Percentiles rank a stretch among this genome's conserved stretches.
Conservation (phyloP, 495 filamentous ascomycete species). For the Penicillium turbatum region DNA sequence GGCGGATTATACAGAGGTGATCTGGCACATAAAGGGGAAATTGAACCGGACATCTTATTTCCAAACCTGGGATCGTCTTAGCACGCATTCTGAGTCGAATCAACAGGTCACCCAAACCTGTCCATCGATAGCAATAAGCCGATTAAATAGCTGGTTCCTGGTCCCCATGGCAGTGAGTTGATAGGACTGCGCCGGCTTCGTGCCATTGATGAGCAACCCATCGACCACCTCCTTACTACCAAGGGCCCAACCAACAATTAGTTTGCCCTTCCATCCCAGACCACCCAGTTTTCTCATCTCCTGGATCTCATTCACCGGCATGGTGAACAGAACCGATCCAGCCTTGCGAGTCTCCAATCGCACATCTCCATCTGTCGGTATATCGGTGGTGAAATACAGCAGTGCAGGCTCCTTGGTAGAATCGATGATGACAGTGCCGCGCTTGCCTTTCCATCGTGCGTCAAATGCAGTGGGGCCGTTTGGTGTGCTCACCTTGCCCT, state of each 20-base stretch:
- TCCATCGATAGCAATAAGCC: constrained; percentile 71
- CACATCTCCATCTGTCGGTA: constrained; percentile 15
- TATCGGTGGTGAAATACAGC: constrained; percentile 47
- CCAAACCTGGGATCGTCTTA: constrained; percentile 25
- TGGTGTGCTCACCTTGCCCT: constrained; percentile 32
- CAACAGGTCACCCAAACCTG: constrained; percentile 88
- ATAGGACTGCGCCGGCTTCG: constrained; percentile 43
- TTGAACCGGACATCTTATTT: neutral
- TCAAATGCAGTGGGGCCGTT: constrained; percentile 73
- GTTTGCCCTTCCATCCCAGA: constrained; percentile 82
- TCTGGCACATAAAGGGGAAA: neutral
- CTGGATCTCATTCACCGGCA: constrained; percentile 54
- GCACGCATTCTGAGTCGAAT: constrained; percentile 21
- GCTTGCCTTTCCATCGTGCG: constrained; percentile 63
- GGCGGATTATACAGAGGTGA: neutral
- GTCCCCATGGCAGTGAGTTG: constrained; percentile 68
- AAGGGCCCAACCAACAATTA: constrained; percentile 78
- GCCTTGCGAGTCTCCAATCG: constrained; percentile 39
- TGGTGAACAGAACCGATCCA: constrained; percentile 35
- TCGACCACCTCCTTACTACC: constrained; percentile 70
- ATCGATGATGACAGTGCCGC: constrained; percentile 66
- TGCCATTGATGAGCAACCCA: constrained; percentile 66
- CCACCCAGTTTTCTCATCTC: constrained; percentile 81
- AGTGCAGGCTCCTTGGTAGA: constrained; percentile 39
- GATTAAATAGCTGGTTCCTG: constrained; percentile 82